phyloP scores from a whole-genome alignment of 2,329 filamentous ascomycete species.

The Talaromyces funiculosus region DNA sequence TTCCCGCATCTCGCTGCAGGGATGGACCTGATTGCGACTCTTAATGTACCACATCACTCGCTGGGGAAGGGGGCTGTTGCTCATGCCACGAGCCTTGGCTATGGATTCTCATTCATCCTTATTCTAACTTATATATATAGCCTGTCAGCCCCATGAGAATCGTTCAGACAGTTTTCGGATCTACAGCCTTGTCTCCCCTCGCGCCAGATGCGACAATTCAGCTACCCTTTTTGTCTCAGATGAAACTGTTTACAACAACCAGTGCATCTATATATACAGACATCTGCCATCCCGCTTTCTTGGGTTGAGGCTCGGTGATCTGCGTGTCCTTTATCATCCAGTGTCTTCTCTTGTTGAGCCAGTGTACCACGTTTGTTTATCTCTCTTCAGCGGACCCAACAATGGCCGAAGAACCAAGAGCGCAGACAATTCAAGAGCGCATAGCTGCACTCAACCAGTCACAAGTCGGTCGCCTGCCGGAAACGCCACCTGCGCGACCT shows the following conservation, averaged over 20 bases:
- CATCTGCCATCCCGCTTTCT: not conserved
- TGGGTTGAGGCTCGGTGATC: not conserved
- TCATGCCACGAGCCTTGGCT: not conserved
- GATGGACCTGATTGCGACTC: not conserved
- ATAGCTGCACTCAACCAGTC: conserved; percentile 42
- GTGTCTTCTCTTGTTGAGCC: not conserved
- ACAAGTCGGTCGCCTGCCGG: conserved; percentile 33
- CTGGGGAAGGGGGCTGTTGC: not conserved
- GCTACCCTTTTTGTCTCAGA: not conserved
- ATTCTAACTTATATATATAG: not conserved
- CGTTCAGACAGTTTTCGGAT: not conserved
- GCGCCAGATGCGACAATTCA: not conserved
- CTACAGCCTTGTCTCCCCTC: conserved; percentile 6
- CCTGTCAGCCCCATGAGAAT: not conserved
- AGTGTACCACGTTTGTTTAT: not conserved
- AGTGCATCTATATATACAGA: not conserved
- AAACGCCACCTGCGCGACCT: conserved; percentile 26
- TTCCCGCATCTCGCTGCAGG: not conserved
- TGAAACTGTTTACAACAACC: not conserved
- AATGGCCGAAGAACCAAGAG: conserved; percentile 40
- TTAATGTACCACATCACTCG: not conserved
- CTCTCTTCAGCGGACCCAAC: not conserved
- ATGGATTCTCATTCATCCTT: not conserved
- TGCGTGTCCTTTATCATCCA: not conserved
- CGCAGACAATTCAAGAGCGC: conserved; percentile 42